phyloP scores from a whole-genome alignment of 345 rosid genomes.

The Moricandia arvensis region DNA sequence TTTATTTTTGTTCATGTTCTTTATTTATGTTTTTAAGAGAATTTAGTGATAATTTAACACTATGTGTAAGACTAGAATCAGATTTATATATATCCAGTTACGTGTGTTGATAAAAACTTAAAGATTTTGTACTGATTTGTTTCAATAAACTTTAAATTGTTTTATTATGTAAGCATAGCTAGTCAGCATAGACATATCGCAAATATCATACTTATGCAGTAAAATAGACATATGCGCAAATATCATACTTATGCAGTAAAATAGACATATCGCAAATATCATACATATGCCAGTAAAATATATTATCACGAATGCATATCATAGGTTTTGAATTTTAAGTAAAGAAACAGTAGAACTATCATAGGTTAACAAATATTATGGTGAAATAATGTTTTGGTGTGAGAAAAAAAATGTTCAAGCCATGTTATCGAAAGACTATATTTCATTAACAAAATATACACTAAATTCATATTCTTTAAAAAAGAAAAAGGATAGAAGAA shows the following conservation, averaged over 20 bases:
- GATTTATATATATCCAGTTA: background rate
- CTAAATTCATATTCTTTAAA: background rate
- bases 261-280: too few species aligned
- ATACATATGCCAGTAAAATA: background rate
- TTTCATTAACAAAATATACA: background rate
- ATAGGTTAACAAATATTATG: background rate
- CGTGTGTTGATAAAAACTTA: background rate
- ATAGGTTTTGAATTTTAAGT: background rate
- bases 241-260: background rate
- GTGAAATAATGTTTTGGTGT: background rate
- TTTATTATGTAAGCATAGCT: background rate
- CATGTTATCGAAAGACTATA: background rate
- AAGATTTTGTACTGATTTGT: background rate
- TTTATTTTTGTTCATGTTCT: too few species aligned
- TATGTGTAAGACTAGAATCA: background rate
- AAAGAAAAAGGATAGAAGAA: background rate
- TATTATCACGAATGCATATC: background rate
- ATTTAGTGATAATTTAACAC: background rate
- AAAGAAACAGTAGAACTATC: background rate
- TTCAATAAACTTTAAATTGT: background rate
- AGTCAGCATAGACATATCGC: too few species aligned
- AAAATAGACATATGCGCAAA: background rate
- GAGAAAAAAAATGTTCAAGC: background rate
- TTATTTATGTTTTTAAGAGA: background rate
- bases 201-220: too few species aligned